phyloP scores from a whole-genome alignment of 441 rosid genomes.

The Mallotus japonicus region DNA sequence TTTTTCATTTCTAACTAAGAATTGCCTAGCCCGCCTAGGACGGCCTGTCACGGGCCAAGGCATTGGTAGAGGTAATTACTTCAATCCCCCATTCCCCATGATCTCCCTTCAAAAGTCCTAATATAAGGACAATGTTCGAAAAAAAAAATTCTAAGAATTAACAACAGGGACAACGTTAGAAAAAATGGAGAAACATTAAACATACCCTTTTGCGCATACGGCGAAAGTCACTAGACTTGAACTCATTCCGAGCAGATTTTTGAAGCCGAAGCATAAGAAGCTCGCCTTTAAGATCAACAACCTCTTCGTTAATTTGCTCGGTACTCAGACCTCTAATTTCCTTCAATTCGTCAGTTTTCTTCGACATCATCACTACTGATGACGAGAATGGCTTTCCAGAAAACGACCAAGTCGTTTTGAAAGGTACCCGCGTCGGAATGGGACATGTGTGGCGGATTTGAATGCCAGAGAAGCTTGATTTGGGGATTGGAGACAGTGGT shows the following conservation, averaged over 20 bases:
- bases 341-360: slow-evolving; percentile 73
- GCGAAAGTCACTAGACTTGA: slow-evolving; percentile 84
- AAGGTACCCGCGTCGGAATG: slow-evolving; percentile 28
- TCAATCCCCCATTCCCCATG: too few relatives aligned
- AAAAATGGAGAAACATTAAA: neutral
- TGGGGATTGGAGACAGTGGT: slow-evolving; percentile 27
- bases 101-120: too few relatives aligned
- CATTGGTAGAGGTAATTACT: too few relatives aligned
- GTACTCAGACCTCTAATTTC: slow-evolving; percentile 67
- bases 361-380: slow-evolving; percentile 71
- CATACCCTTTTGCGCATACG: slow-evolving; percentile 83
- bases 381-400: slow-evolving; percentile 22
- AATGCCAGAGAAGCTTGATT: slow-evolving; percentile 53
- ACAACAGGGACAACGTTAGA: neutral
- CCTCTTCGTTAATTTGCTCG: slow-evolving; percentile 79
- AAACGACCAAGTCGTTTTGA: slow-evolving; percentile 22
- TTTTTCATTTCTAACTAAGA: neutral
- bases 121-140: too few relatives aligned
- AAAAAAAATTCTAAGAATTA: too few relatives aligned
- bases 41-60: too few relatives aligned
- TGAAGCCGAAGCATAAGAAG: slow-evolving; percentile 86
- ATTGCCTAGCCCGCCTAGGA: too few relatives aligned
- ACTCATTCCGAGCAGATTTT: slow-evolving; percentile 81
- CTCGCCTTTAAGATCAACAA: slow-evolving; percentile 85
- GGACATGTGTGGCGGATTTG: slow-evolving; percentile 40